phyloP scores from a whole-genome alignment of 805 yeast species.

The Saccharomycopsis fodiens region DNA sequence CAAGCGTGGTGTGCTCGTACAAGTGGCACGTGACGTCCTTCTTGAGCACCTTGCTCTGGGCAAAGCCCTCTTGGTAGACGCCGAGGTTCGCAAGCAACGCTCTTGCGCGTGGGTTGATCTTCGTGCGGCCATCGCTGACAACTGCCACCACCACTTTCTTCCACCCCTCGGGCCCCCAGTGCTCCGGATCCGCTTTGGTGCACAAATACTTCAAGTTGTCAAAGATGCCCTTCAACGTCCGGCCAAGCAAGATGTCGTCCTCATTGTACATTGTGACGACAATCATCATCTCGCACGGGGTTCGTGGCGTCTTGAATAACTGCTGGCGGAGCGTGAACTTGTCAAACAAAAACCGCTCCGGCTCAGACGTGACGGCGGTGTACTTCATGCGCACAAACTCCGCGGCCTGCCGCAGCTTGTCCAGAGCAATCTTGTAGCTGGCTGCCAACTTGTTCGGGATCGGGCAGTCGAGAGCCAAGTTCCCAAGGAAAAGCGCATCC shows the following conservation, averaged over 20 bases:
- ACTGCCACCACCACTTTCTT: constrained; percentile 56
- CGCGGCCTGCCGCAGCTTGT: constrained; percentile 30
- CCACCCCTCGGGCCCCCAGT: constrained; percentile 56
- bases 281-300: constrained; percentile 54
- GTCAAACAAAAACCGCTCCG: constrained; percentile 49
- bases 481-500: constrained; percentile 38
- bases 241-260: constrained; percentile 52
- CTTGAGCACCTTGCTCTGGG: constrained; percentile 52
- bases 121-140: constrained; percentile 59
- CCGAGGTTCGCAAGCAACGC: constrained; percentile 61
- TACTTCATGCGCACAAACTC: constrained; percentile 27
- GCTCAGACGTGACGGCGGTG: constrained; percentile 63
- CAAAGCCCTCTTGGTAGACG: constrained; percentile 58
- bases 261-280: constrained; percentile 64
- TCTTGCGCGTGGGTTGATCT: constrained; percentile 54
- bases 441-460: constrained; percentile 58
- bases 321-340: constrained; percentile 51
- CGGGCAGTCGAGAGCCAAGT: constrained; percentile 83
- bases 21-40: constrained; percentile 56
- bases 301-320: constrained; percentile 39
- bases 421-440: constrained; percentile 33
- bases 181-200: constrained; percentile 41
- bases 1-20: constrained; percentile 60
- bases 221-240: constrained; percentile 58
- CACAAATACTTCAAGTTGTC: constrained; percentile 56